Base-by-base conservation (phyloP, 1,284 basidiomycete species). In the Malassezia slooffiae region DNA sequence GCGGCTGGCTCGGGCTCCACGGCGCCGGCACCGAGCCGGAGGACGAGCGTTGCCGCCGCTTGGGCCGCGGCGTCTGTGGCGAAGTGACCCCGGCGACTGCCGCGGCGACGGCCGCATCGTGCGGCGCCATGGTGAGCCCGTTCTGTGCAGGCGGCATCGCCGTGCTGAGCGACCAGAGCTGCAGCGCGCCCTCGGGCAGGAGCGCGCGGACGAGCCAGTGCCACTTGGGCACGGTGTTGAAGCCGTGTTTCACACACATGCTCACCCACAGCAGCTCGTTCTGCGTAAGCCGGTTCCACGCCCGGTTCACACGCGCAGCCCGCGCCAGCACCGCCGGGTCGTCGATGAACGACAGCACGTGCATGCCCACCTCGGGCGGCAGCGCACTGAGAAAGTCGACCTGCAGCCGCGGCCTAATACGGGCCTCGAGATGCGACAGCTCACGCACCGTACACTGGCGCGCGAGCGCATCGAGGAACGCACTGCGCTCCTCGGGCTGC, bases 241-340 rank as follows among this genome's bases (percentile, higher is more conserved):
- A 63, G 43, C 41, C 51, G 41, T 65, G 52, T 37, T 58, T 60
- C 32, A 75, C 71, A 62, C 84, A 88, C 79, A 93, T 80, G 17
- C 76, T 69, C 68, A 79, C 80, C 91, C 90, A 96, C 3, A 86
- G 75, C 49, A 75, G 76, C 56, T 93, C 87, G 62, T 91, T 88
- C 43, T 77, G 74, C n/a, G 83, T 75, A 4, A 96, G 76, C 9
- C 72, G 73, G 33, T 78, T 72, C 91, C 91, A 96, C 46, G 77
- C 76, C 37, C 75, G 75, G 55, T 80, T 84, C 20, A 95, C 90
- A 36, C 77, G 75, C 31, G 78, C 75, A 0, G 82, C 82, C 6
- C 83, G 72, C 0, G 79, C 75, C 5, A 96, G 78, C 0, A 84
- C 82, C 35, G 74, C 73, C 0, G 85, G 82, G 36, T 89, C 83